Conservation (phyloP, 177 flowering plant species). For the Vitis hybrid region DNA sequence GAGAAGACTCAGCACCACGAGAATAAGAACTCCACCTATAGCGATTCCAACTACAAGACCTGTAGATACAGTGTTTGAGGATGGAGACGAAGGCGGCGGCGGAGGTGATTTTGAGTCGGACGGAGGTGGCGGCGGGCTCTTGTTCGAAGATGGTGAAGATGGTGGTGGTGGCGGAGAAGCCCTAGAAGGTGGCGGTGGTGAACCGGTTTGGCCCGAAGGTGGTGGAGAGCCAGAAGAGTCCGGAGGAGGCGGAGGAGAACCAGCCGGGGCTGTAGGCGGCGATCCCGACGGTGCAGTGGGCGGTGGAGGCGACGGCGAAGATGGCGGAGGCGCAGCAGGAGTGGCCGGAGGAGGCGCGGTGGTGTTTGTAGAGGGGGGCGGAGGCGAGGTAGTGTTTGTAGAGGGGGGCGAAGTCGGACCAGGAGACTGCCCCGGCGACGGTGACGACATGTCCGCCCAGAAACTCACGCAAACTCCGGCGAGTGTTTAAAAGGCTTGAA, state of each 20-base stretch:
- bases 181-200: conserved; percentile 23
- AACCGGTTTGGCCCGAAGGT: conserved; percentile 18
- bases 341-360: conserved; percentile 12
- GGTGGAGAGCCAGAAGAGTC: conserved; percentile 31
- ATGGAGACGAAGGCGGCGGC: conserved; percentile 13
- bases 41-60: conserved; percentile 62
- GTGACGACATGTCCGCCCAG: conserved; percentile 20
- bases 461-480: no score
- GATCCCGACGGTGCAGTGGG: conserved; percentile 18
- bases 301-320: conserved; percentile 28
- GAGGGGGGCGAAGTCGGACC: conserved; percentile 29
- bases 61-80: conserved; percentile 25
- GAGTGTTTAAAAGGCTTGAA: no score
- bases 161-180: conserved; percentile 11
- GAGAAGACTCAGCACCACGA: conserved; percentile 40
- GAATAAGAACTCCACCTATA: conserved; percentile 46
- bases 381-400: neutral
- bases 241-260: conserved; percentile 20
- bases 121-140: conserved; percentile 21
- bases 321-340: conserved; percentile 24
- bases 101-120: conserved; percentile 16
- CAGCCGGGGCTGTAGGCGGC: conserved; percentile 3
- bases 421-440: conserved; percentile 17
- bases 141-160: conserved; percentile 16
- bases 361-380: conserved; percentile 23